A percentile compares a stretch with the other conserved stretches of the same genome.
Evolutionary conservation across 441 rosid genomes (phyloP).

Genomic region (Euphorbia schlechtendalii): DNA sequence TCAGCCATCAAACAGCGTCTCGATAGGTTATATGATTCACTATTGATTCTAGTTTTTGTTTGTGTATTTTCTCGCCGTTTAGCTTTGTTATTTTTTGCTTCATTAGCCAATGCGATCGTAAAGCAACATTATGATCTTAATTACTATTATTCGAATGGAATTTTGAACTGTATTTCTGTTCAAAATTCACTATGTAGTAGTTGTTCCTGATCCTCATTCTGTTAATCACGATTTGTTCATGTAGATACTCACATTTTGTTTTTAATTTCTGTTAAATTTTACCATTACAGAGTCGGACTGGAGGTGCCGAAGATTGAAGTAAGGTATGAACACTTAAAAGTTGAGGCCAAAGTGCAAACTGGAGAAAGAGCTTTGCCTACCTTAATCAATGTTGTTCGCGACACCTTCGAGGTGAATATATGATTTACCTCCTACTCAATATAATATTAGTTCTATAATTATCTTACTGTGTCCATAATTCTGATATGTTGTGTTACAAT

Average conservation of each 20-base stretch:
- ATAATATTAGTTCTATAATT: not conserved
- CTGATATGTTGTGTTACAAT: not conserved
- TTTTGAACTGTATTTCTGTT: too few species aligned
- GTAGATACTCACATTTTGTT: not conserved
- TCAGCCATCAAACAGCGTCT: slow-evolving; percentile 72
- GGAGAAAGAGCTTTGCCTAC: slow-evolving; percentile 88
- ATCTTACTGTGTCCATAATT: not conserved
- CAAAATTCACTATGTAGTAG: not conserved
- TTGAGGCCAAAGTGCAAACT: slow-evolving; percentile 53
- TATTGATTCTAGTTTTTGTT: not conserved
- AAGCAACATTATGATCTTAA: not conserved
- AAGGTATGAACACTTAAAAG: slow-evolving; percentile 57
- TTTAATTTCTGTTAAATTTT: not conserved
- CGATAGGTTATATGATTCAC: slow-evolving; percentile 35
- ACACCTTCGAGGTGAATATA: slow-evolving; percentile 51
- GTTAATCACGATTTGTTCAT: not conserved
- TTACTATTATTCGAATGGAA: too few species aligned
- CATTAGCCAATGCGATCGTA: not conserved
- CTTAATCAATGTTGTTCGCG: slow-evolving; percentile 55
- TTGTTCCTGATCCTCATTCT: not conserved
- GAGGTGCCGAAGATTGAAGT: slow-evolving; percentile 73
- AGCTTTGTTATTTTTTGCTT: not conserved
- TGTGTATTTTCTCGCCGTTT: not conserved
- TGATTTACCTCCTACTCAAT: not conserved
- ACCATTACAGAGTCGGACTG: slow-evolving; percentile 50